Conservation (phyloP, 1,284 basidiomycete genomes). For the Somion occarium region DNA sequence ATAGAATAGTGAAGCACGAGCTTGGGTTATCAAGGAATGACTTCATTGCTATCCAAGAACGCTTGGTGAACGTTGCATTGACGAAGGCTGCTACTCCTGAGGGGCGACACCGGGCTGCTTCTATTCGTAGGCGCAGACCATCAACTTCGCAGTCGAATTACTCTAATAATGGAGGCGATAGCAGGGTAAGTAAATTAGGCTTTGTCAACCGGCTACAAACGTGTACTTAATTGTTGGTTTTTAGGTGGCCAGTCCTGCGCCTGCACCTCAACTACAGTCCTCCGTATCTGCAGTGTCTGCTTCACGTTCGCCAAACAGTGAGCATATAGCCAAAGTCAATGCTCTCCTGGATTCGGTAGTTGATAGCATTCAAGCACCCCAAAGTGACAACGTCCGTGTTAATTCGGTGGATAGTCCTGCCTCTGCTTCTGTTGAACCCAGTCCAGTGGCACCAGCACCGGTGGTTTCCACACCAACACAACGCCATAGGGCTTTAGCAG, state of each 20-base stretch:
- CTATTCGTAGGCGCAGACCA: slow-evolving; percentile 55
- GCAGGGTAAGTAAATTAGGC: slow-evolving; percentile 41
- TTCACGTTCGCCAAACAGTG: slow-evolving; percentile 19
- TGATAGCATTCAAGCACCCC: slow-evolving; percentile 54
- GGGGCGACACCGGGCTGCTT: slow-evolving; percentile 50
- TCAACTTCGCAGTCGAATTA: slow-evolving; percentile 80
- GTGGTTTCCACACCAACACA: slow-evolving; percentile 41
- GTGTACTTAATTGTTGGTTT: not conserved
- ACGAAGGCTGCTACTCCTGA: slow-evolving; percentile 53
- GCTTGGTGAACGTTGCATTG: slow-evolving; percentile 55
- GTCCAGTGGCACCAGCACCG: slow-evolving; percentile 18
- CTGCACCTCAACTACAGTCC: slow-evolving; percentile 28
- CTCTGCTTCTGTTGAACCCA: slow-evolving; percentile 11
- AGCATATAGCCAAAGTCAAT: slow-evolving; percentile 47
- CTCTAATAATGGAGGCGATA: slow-evolving; percentile 46
- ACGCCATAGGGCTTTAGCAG: slow-evolving; percentile 65
- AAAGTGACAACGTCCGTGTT: slow-evolving; percentile 24
- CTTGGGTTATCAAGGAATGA: slow-evolving; percentile 67
- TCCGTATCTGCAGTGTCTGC: slow-evolving; percentile 9
- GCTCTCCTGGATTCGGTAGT: slow-evolving; percentile 66
- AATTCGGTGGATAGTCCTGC: slow-evolving; percentile 21
- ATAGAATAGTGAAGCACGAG: slow-evolving; percentile 57
- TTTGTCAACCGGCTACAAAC: too few species aligned
- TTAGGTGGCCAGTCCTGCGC: slow-evolving; percentile 54
- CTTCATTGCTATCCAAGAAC: slow-evolving; percentile 67